Base-by-base conservation (phyloP, 1,139 yeast genomes). In the Saccharomyces hybrid region DNA sequence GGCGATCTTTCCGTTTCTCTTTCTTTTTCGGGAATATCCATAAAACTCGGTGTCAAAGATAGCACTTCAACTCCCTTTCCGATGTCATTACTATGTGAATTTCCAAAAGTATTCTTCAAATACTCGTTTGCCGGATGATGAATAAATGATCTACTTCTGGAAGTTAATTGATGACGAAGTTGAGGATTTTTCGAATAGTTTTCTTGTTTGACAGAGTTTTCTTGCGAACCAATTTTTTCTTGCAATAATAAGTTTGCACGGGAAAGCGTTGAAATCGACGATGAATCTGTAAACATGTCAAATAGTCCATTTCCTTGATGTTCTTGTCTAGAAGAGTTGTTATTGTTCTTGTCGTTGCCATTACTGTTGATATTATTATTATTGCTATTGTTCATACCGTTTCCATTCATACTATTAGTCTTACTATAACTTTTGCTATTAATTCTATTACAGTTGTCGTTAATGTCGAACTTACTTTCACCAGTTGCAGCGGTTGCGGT, bases 11-110 rank as follows among this genome's bases (percentile, higher is more conserved):
- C 28, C 6, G 16, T 26, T 11, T 46, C 31, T 9, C 31, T 27
- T 26, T 46, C 31, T 28, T 47, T 28, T 8, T 62, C 68, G 3
- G 71, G 71, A 41, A 69, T 67, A 56, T 73, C 76, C 68, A 70
- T 65, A 51, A 72, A 72, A 48, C 73, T 68, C 13, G 76, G 75
- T 2, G 74, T 72, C 41, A 73, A 51, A 0, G 75, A 70, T 11
- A 72, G 53, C 2, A 71, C 75, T 56, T 72, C 76, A 6, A 71
- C 73, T 49, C 72, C 69, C 41, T 65, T 62, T 2, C 63, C 57
- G 47, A 26, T 47, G 47, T 69, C 63, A 9, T 66, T 67, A 38
- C 60, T 59, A 41, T 62, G 62, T 34, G 54, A 52, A 25, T 59
- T 59, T 44, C 46, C 52, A n/a, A 47, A 42, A 27, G 49, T 44